phyloP scores from a whole-genome alignment of 345 rosid species.

The Laguncularia racemosa region DNA sequence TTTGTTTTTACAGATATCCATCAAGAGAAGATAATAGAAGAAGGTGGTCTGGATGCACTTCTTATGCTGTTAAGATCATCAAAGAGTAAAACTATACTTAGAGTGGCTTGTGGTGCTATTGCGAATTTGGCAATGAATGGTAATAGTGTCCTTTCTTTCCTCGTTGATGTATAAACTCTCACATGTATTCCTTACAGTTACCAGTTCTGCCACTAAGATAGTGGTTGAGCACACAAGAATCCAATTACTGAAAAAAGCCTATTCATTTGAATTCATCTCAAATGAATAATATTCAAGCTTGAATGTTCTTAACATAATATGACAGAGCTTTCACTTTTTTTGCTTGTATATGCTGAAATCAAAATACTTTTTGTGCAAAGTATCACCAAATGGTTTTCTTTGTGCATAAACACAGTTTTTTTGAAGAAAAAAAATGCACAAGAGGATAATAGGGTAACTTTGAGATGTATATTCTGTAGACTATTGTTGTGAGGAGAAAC shows the following conservation, averaged over 20 bases:
- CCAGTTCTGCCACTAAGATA: no score
- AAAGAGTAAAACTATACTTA: slow-evolving; percentile 62
- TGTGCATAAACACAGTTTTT: no score
- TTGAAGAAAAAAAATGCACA: no score
- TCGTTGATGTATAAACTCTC: not conserved
- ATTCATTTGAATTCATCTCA: no score
- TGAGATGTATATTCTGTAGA: not conserved
- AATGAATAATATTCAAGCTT: no score
- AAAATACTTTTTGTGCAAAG: no score
- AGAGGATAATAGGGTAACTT: no score
- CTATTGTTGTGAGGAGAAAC: not conserved
- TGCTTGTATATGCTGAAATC: no score
- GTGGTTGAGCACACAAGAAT: no score
- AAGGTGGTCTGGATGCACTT: slow-evolving; percentile 87
- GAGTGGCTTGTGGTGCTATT: slow-evolving; percentile 97
- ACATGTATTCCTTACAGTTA: not conserved
- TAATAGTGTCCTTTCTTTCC: slow-evolving; percentile 16
- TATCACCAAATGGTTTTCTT: no score
- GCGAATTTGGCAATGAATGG: slow-evolving; percentile 98
- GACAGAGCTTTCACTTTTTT: no score
- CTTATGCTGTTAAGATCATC: slow-evolving; percentile 63
- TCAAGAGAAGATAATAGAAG: slow-evolving; percentile 87
- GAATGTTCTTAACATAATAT: no score
- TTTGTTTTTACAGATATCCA: slow-evolving; percentile 43
- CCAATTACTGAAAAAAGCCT: not conserved